phyloP scores from a whole-genome alignment of 495 filamentous ascomycete genomes.

The Talaromyces adpressus region DNA sequence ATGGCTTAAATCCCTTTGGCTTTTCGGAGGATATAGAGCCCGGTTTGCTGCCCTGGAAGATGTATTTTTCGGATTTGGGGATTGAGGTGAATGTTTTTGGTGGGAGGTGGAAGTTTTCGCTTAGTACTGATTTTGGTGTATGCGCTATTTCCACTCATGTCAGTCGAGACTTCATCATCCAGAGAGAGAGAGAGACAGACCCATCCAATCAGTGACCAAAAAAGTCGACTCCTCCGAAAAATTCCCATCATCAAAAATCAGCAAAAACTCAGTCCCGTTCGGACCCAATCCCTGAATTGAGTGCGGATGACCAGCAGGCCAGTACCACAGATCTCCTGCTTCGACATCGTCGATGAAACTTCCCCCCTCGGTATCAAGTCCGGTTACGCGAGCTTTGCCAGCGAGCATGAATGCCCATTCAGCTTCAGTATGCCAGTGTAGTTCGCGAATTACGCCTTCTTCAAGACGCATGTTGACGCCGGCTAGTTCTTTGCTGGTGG shows the following conservation, averaged over 20 bases:
- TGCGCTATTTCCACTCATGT: conserved; percentile 31
- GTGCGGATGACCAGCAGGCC: conserved; percentile 64
- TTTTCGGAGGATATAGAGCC: conserved; percentile 40
- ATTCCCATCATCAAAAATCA: conserved; percentile 61
- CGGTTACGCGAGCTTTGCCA: conserved; percentile 54
- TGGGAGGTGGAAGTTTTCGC: conserved; percentile 57
- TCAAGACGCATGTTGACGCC: conserved; percentile 65
- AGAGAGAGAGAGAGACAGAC: conserved; percentile 21
- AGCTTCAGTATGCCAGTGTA: conserved; percentile 69
- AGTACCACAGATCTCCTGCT: conserved; percentile 69
- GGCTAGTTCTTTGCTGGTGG: conserved; percentile 52
- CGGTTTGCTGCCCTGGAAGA: conserved; percentile 55
- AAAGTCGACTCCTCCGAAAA: conserved; percentile 70
- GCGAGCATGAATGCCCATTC: conserved; percentile 64
- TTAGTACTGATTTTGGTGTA: conserved; percentile 54
- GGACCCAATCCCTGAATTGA: conserved; percentile 58
- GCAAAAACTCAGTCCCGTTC: conserved; percentile 64
- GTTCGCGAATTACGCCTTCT: conserved; percentile 59
- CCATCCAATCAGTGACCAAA: conserved; percentile 59
- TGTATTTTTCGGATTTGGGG: conserved; percentile 57
- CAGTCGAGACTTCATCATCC: neutral
- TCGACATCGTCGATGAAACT: conserved; percentile 64
- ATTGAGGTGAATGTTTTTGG: conserved; percentile 53
- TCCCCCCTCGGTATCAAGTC: conserved; percentile 59
- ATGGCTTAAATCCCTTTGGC: conserved; percentile 45